phyloP scores from a whole-genome alignment of 2,329 filamentous ascomycete species.

The Fusarium sp. region DNA sequence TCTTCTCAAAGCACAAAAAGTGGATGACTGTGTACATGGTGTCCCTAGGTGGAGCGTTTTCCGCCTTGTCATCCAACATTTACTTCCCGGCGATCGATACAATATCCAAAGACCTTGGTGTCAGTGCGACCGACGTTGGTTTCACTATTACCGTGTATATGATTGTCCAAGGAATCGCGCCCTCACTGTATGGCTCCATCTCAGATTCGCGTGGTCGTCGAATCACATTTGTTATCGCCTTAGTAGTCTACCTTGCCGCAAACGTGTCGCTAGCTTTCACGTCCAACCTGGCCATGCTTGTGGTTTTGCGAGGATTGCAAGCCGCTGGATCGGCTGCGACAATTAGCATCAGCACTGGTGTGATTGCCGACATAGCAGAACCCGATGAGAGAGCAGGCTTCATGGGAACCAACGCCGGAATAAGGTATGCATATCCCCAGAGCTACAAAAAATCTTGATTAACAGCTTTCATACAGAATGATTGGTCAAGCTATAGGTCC shows the following conservation, averaged over 20 bases:
- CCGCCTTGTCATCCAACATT: background rate
- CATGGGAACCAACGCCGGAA: slow-evolving; percentile 29
- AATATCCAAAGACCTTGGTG: background rate
- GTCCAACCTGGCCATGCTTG: background rate
- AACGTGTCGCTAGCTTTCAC: background rate
- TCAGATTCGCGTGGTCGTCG: background rate
- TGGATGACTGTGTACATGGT: background rate
- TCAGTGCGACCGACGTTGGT: background rate
- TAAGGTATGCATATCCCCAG: background rate
- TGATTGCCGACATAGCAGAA: slow-evolving; percentile 36
- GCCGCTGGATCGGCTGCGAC: slow-evolving; percentile 35
- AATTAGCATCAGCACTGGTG: slow-evolving; percentile 38
- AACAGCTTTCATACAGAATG: background rate
- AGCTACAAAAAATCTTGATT: background rate
- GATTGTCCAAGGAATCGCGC: background rate
- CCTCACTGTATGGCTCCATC: background rate
- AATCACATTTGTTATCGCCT: background rate
- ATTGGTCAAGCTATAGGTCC: slow-evolving; percentile 44
- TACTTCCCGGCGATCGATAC: background rate
- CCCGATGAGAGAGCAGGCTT: slow-evolving; percentile 34
- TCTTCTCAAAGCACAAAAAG: background rate
- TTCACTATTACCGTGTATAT: background rate
- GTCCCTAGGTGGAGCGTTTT: background rate
- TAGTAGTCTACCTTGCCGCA: background rate
- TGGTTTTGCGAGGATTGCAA: slow-evolving; percentile 26